phyloP scores from a whole-genome alignment of 2,329 filamentous ascomycete species.

The Pezicula carpinea region DNA sequence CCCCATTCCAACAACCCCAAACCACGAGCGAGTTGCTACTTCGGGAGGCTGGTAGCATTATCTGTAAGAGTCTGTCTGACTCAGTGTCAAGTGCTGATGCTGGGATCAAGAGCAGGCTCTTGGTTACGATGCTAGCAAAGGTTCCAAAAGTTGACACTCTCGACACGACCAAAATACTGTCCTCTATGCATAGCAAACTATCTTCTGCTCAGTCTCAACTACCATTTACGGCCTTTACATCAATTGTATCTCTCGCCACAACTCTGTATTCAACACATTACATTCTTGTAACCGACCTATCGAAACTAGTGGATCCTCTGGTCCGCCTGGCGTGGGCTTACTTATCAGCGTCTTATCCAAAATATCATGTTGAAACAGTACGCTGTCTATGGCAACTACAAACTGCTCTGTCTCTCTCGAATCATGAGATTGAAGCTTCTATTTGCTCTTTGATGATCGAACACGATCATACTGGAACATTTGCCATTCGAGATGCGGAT shows the following conservation, averaged over 20 bases:
- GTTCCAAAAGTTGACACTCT: constrained; percentile 39
- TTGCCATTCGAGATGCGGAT: constrained; percentile 48
- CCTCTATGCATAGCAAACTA: constrained; percentile 46
- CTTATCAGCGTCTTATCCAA: constrained; percentile 76
- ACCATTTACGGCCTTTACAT: constrained; percentile 52
- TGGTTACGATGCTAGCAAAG: constrained; percentile 55
- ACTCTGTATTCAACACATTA: constrained; percentile 51
- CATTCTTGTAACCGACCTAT: constrained; percentile 48
- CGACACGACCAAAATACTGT: constrained; percentile 43
- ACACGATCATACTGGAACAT: constrained; percentile 41
- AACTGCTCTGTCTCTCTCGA: constrained; percentile 58
- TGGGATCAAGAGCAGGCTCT: constrained; percentile 52
- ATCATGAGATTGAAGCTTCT: constrained; percentile 75
- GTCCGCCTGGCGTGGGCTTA: constrained; percentile 74
- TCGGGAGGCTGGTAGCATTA: constrained; percentile 50
- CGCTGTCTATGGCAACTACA: constrained; percentile 84
- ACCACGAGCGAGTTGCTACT: constrained; percentile 59
- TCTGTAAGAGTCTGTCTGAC: constrained; percentile 42
- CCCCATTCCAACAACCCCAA: constrained; percentile 50
- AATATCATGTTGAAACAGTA: constrained; percentile 92
- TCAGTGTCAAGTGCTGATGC: constrained; percentile 41
- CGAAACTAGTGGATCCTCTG: constrained; percentile 60
- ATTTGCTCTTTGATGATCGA: constrained; percentile 66
- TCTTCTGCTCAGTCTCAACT: constrained; percentile 32
- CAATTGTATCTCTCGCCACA: constrained; percentile 52